Conservation (phyloP, 805 yeast genomes). For the Candida montana region DNA sequence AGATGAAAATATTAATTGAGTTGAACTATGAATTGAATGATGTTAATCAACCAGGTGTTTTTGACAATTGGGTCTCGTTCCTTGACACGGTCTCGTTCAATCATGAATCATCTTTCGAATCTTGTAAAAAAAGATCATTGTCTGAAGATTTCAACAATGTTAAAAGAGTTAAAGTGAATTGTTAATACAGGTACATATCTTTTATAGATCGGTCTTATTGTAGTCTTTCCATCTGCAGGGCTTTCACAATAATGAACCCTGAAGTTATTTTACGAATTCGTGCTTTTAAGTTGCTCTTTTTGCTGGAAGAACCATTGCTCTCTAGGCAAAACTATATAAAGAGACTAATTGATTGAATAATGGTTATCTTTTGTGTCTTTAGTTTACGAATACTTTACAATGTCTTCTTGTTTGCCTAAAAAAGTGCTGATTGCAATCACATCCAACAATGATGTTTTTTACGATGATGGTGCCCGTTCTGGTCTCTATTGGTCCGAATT, state of each 20-base stretch:
- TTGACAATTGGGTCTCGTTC: background rate
- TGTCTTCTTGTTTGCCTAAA: constrained; percentile 17
- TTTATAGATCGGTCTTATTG: no score
- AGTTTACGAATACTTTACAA: no score
- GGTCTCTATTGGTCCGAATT: constrained; percentile 59
- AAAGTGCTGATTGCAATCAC: constrained; percentile 42
- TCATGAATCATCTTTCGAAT: no score
- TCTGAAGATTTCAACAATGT: background rate
- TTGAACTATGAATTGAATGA: constrained; percentile 51
- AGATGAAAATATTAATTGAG: constrained; percentile 44
- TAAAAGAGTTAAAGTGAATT: constrained; percentile 1
- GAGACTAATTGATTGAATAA: no score
- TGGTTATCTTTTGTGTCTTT: no score
- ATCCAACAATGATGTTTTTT: constrained; percentile 40
- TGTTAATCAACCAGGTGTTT: constrained; percentile 5
- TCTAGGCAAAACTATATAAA: no score
- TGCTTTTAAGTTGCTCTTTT: no score
- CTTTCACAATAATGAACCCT: no score
- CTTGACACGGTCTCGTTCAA: background rate
- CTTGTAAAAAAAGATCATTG: background rate
- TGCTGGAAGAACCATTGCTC: no score
- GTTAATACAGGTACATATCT: no score
- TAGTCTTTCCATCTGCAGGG: no score
- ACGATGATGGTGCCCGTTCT: constrained; percentile 54
- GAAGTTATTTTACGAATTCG: no score